Conservation (phyloP, 495 filamentous ascomycete species). For the Coniosporium apollinis region DNA sequence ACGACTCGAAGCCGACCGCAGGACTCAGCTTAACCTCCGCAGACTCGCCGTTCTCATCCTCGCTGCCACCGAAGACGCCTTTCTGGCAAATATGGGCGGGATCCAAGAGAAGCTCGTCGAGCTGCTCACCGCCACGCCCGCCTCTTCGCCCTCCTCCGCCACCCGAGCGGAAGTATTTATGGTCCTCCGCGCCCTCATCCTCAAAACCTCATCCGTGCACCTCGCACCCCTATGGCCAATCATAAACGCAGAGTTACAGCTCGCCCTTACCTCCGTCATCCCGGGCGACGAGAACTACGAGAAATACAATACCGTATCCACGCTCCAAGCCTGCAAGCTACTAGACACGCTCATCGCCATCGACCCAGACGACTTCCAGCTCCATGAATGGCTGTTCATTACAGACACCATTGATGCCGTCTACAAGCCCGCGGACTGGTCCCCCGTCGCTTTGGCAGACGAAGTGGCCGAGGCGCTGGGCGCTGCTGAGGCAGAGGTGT, state of each 20-base stretch:
- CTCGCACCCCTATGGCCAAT: constrained; percentile 77
- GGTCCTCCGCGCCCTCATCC: constrained; percentile 62
- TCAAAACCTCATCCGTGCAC: constrained; percentile 60
- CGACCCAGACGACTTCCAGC: constrained; percentile 86
- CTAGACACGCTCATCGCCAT: constrained; percentile 71
- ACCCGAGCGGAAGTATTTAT: constrained; percentile 83
- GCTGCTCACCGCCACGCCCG: constrained; percentile 65
- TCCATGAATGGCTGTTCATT: constrained; percentile 90
- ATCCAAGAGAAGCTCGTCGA: constrained; percentile 78
- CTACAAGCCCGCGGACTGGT: constrained; percentile 58
- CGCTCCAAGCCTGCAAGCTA: constrained; percentile 85
- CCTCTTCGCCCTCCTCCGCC: constrained; percentile 79
- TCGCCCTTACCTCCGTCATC: constrained; percentile 60
- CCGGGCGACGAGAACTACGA: constrained; percentile 49
- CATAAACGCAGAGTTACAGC: constrained; percentile 72
- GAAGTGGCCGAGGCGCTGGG: constrained; percentile 70
- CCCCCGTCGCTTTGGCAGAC: constrained; percentile 65
- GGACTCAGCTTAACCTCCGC: constrained; percentile 78
- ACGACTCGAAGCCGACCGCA: constrained; percentile 84
- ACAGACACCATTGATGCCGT: constrained; percentile 95
- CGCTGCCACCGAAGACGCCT: constrained; percentile 56
- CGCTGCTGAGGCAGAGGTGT: constrained; percentile 22
- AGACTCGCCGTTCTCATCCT: constrained; percentile 63
- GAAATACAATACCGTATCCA: constrained; percentile 51
- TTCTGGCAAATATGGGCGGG: constrained; percentile 51